Percentiles rank a stretch among this genome's conserved stretches.
These are phyloP conservation scores for Helianthus annuus DNA, from an alignment of 129 eudicot genomes.

Conservation along the genomic window DNA sequence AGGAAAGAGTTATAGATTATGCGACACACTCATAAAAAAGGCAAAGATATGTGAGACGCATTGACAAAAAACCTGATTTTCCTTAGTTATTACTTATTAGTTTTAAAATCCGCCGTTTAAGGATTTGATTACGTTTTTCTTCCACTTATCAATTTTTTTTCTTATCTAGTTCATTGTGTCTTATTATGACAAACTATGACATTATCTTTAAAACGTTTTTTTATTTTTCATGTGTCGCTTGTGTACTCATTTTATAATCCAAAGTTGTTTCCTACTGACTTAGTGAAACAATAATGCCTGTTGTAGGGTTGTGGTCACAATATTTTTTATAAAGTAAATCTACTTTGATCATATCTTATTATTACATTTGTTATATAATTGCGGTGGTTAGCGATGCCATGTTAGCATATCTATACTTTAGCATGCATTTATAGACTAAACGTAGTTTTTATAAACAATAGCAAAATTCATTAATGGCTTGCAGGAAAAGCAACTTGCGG, in stretches of 20 bases:
- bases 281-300: conserved; percentile 2
- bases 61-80: not conserved
- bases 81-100: too few relatives aligned
- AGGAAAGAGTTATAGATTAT: not conserved
- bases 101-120: not conserved
- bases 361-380: not conserved
- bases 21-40: not conserved
- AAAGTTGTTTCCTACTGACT: conserved; percentile 19
- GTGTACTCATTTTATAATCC: not conserved
- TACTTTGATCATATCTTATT: not conserved
- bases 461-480: not conserved
- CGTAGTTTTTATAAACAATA: not conserved
- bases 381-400: not conserved
- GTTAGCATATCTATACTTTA: not conserved
- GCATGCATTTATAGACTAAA: conserved; percentile 5
- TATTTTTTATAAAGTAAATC: not conserved
- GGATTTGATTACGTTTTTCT: not conserved
- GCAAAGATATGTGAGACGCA: not conserved
- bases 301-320: not conserved
- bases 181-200: not conserved
- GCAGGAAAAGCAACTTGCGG: not conserved
- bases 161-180: not conserved
- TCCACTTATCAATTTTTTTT: not conserved
- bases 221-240: conserved; percentile 11
- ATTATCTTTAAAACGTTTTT: not conserved